Percentiles rank a stretch among this genome's conserved stretches.
Conservation (phyloP, 495 filamentous ascomycete species). For the Evernia prunastri region DNA sequence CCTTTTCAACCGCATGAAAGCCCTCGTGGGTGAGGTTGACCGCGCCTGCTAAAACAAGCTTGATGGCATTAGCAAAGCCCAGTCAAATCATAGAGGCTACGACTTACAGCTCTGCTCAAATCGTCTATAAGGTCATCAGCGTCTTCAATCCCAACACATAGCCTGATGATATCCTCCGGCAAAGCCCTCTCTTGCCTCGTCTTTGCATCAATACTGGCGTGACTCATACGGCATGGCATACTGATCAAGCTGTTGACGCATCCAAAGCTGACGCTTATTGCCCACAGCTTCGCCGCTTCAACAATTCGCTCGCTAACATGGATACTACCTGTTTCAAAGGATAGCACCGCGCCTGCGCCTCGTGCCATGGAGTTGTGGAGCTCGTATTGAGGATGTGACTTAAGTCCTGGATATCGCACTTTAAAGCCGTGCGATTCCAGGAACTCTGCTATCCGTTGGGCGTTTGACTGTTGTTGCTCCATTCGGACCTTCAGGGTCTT, state of each 20-base stretch:
- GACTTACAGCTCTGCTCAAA: conserved; percentile 77
- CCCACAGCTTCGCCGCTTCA: conserved; percentile 84
- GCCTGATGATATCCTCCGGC: conserved; percentile 90
- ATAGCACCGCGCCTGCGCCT: conserved; percentile 87
- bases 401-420: conserved; percentile 88
- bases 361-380: conserved; percentile 92
- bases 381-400: conserved; percentile 92
- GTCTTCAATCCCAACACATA: conserved; percentile 97
- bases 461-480: conserved; percentile 94
- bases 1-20: conserved; percentile 50
- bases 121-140: conserved; percentile 89
- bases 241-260: conserved; percentile 98
- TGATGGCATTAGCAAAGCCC: conserved; percentile 21
- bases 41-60: conserved; percentile 91
- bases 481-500: conserved; percentile 96
- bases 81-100: background rate
- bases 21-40: conserved; percentile 77
- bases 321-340: conserved; percentile 88
- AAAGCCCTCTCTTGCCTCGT: conserved; percentile 81
- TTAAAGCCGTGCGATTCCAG: conserved; percentile 87
- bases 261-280: conserved; percentile 92
- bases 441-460: conserved; percentile 84
- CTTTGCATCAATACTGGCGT: conserved; percentile 95
- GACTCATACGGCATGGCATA: conserved; percentile 99
- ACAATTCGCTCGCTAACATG: conserved; percentile 83